Conservation (phyloP, 306 rosid species). For the Hippophae tibetana region DNA sequence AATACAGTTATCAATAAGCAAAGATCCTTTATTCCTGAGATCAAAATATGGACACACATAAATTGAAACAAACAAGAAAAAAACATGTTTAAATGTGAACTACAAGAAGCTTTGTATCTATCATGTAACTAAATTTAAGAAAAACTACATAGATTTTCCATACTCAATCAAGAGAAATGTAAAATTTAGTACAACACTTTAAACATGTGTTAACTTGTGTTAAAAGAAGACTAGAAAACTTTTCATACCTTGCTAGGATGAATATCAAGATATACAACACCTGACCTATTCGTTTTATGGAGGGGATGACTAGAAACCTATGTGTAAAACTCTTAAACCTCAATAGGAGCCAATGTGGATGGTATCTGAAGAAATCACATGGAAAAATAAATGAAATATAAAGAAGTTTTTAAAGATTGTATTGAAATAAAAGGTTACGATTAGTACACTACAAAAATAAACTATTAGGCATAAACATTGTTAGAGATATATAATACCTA, state of each 20-base stretch:
- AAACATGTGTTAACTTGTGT: too few species aligned
- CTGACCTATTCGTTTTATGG: constrained; percentile 91
- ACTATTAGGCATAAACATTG: not conserved
- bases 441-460: not conserved
- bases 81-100: too few species aligned
- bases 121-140: too few species aligned
- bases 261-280: constrained; percentile 71
- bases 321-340: constrained; percentile 72
- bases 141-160: too few species aligned
- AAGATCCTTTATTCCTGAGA: too few species aligned
- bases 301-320: constrained; percentile 96
- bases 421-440: not conserved
- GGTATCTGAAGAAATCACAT: constrained; percentile 45
- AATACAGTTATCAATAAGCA: too few species aligned
- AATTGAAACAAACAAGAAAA: too few species aligned
- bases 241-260: constrained; percentile 53
- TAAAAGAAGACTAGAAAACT: too few species aligned
- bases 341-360: constrained; percentile 73
- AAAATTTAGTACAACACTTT: too few species aligned
- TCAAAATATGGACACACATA: too few species aligned
- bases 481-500: constrained; percentile 38
- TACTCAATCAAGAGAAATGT: too few species aligned
- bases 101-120: too few species aligned
- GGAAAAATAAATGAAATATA: not conserved
- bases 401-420: not conserved